A percentile compares a stretch with the other conserved stretches of the same genome.
Conservation (phyloP, 225 moss, liverwort and hornwort species). For the Physcomitrium patens region DNA sequence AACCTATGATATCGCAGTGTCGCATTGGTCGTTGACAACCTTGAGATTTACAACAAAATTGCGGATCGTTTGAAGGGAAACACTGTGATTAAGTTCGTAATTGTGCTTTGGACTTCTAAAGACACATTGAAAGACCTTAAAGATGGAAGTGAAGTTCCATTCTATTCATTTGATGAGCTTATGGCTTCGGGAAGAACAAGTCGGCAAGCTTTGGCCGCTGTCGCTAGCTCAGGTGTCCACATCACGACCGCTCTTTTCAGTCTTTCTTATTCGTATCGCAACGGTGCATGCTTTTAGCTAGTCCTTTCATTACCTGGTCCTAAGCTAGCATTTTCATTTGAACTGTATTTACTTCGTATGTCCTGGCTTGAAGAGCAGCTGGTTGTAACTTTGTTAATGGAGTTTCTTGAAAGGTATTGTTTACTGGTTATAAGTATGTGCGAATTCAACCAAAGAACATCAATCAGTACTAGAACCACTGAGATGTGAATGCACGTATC, state of each 20-base stretch:
- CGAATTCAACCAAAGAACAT: background rate
- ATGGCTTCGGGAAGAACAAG: conserved; percentile 74
- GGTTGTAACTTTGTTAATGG: background rate
- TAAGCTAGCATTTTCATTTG: background rate
- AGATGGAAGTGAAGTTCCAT: conserved; percentile 29
- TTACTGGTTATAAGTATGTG: background rate
- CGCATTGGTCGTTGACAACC: conserved; percentile 76
- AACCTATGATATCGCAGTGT: conserved; percentile 50
- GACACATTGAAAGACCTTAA: conserved; percentile 18
- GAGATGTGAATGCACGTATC: background rate
- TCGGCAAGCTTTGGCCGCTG: conserved; percentile 73
- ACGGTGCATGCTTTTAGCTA: background rate
- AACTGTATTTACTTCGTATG: background rate
- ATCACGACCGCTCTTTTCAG: background rate
- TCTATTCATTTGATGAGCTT: conserved; percentile 65
- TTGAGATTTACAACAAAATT: conserved; percentile 75
- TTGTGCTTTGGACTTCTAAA: conserved; percentile 73
- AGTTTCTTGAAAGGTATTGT: background rate
- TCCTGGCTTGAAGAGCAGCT: conserved; percentile 14
- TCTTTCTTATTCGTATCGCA: background rate
- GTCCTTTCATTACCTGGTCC: background rate
- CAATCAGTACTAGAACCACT: background rate
- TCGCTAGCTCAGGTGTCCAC: conserved; percentile 52
- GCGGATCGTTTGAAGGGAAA: conserved; percentile 39
- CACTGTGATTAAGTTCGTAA: conserved; percentile 57